Evolutionary conservation across 805 yeast species (phyloP).

Genomic region (Priceomyces haplophilus): DNA sequence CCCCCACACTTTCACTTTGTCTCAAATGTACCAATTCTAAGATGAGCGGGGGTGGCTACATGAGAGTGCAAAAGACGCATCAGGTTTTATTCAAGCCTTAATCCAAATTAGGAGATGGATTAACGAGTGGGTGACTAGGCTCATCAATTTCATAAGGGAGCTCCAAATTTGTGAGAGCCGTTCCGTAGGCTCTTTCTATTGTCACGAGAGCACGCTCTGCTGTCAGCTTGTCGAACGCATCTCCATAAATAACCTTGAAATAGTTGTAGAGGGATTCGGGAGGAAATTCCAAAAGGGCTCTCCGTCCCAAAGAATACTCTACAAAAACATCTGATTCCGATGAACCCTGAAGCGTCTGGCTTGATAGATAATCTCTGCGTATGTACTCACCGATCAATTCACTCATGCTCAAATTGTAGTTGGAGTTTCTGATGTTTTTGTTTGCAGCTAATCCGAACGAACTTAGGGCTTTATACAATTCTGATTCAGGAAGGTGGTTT

Average conservation of each 20-base stretch:
- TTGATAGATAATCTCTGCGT: slow-evolving; percentile 28
- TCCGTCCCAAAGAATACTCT: slow-evolving; percentile 30
- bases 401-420: slow-evolving; percentile 17
- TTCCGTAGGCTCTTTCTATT: slow-evolving; percentile 24
- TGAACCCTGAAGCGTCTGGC: slow-evolving; percentile 11
- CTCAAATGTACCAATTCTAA: no score
- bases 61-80: no score
- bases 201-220: slow-evolving; percentile 19
- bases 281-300: slow-evolving; percentile 31
- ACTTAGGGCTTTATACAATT: slow-evolving; percentile 19
- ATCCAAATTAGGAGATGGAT: neutral
- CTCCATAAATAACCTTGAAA: slow-evolving; percentile 24
- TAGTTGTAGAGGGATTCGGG: slow-evolving; percentile 27
- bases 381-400: slow-evolving; percentile 26
- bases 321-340: slow-evolving; percentile 15
- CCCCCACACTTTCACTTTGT: no score
- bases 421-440: slow-evolving; percentile 17
- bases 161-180: slow-evolving; percentile 1
- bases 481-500: slow-evolving; percentile 28
- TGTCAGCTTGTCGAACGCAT: slow-evolving; percentile 18
- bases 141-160: neutral
- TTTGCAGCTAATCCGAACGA: slow-evolving; percentile 28
- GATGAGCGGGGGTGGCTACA: no score
- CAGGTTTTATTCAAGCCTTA: neutral
- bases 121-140: neutral